These are phyloP conservation scores for Escovopsis sp. DNA, from an alignment of 2,329 filamentous ascomycete genomes.

Conservation along the genomic window DNA sequence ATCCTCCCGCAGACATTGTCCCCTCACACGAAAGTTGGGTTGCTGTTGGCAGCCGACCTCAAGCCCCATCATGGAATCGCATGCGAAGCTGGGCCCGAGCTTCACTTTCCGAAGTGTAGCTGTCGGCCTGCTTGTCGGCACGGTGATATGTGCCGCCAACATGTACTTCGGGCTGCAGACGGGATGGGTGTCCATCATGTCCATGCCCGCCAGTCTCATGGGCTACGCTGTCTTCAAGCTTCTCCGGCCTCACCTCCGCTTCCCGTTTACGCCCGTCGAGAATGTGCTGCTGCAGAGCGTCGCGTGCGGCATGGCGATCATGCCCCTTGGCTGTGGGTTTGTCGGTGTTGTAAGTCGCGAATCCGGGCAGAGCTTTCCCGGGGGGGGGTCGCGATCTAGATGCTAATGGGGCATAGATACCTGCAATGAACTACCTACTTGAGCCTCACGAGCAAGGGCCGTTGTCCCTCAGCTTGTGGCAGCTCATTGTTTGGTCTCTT, in stretches of 20 bases:
- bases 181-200: constrained; percentile 64
- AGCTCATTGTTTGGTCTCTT: constrained; percentile 77
- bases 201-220: constrained; percentile 88
- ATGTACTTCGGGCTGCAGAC: constrained; percentile 98
- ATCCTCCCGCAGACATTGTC: neutral
- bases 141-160: constrained; percentile 90
- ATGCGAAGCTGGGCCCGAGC: constrained; percentile 37
- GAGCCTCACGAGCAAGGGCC: constrained; percentile 65
- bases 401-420: constrained; percentile 36
- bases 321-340: constrained; percentile 91
- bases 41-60: neutral
- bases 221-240: constrained; percentile 89
- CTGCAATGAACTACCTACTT: constrained; percentile 78
- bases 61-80: constrained; percentile 8
- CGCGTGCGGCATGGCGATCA: constrained; percentile 86
- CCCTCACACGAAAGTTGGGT: no score
- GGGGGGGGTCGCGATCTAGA: neutral
- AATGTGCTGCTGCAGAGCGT: constrained; percentile 96
- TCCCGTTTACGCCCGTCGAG: constrained; percentile 85
- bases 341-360: constrained; percentile 57
- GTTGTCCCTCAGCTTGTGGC: constrained; percentile 54
- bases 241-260: constrained; percentile 53
- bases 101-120: constrained; percentile 73
- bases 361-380: neutral
- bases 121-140: constrained; percentile 70